These are phyloP conservation scores for Candolleomyces eurysporus DNA, from an alignment of 768 basidiomycete genomes.

Conservation along the genomic window DNA sequence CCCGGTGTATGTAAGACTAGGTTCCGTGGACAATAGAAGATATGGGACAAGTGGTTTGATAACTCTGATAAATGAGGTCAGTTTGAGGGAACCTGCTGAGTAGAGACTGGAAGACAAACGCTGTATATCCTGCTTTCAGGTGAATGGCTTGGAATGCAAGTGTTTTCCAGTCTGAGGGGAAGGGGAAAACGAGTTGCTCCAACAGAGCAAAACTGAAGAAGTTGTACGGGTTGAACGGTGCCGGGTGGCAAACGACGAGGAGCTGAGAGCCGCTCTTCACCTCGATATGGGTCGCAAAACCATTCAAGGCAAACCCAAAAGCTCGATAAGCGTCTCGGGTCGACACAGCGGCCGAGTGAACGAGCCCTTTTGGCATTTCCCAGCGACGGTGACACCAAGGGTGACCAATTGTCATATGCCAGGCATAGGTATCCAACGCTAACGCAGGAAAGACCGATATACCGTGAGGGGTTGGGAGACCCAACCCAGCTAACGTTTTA, in stretches of 20 bases:
- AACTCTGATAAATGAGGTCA: not conserved
- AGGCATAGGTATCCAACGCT: not conserved
- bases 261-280: not conserved
- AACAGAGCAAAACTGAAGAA: not conserved
- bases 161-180: not conserved
- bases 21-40: not conserved
- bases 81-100: not conserved
- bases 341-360: not conserved
- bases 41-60: not conserved
- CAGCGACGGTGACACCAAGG: not conserved
- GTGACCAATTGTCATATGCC: not conserved
- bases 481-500: not conserved
- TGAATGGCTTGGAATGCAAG: not conserved
- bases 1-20: not conserved
- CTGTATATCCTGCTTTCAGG: not conserved
- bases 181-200: not conserved
- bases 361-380: not conserved
- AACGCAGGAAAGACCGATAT: not conserved
- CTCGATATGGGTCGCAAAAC: not conserved
- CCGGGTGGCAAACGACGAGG: not conserved
- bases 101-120: not conserved
- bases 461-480: not conserved
- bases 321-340: not conserved
- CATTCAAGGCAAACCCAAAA: not conserved
- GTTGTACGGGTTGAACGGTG: not conserved